Conservation (phyloP, 2,329 filamentous ascomycete species). For the Sporothrix brunneoviolacea region DNA sequence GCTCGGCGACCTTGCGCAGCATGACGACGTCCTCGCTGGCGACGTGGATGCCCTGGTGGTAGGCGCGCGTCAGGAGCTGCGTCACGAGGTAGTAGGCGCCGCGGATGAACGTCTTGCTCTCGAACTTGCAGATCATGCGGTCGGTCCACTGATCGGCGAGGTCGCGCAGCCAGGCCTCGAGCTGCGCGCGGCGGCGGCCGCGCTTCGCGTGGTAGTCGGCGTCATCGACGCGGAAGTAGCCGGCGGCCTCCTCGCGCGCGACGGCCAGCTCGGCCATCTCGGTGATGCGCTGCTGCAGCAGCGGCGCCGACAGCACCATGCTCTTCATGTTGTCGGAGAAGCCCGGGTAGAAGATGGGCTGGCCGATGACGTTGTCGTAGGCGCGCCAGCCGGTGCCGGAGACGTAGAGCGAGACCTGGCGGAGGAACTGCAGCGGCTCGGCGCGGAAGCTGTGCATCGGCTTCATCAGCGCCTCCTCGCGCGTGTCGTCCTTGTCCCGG, state of each 20-base stretch:
- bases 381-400: slow-evolving; percentile 92
- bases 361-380: slow-evolving; percentile 84
- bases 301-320: slow-evolving; percentile 65
- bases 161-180: slow-evolving; percentile 68
- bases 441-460: slow-evolving; percentile 82
- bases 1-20: slow-evolving; percentile 71
- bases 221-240: too few relatives aligned
- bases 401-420: slow-evolving; percentile 88
- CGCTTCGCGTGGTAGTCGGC: slow-evolving; percentile 40
- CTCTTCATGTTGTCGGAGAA: slow-evolving; percentile 87
- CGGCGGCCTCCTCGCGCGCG: slow-evolving; percentile 59
- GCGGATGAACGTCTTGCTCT: slow-evolving; percentile 86
- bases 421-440: slow-evolving; percentile 69
- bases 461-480: slow-evolving; percentile 66
- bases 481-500: slow-evolving; percentile 40
- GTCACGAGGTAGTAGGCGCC: slow-evolving; percentile 85
- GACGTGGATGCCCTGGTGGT: slow-evolving; percentile 95
- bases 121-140: slow-evolving; percentile 98
- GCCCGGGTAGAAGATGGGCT: slow-evolving; percentile 86
- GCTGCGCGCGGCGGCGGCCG: slow-evolving; percentile 50
- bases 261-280: slow-evolving; percentile 71
- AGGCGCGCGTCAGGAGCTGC: slow-evolving; percentile 83
- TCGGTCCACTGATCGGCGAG: slow-evolving; percentile 83
- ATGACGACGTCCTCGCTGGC: slow-evolving; percentile 88
- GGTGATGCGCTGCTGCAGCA: slow-evolving; percentile 67